A percentile compares a stretch with the other conserved stretches of the same genome.
Evolutionary conservation across 2,329 filamentous ascomycete species (phyloP).

Genomic region (Furcasterigmium furcatum): DNA sequence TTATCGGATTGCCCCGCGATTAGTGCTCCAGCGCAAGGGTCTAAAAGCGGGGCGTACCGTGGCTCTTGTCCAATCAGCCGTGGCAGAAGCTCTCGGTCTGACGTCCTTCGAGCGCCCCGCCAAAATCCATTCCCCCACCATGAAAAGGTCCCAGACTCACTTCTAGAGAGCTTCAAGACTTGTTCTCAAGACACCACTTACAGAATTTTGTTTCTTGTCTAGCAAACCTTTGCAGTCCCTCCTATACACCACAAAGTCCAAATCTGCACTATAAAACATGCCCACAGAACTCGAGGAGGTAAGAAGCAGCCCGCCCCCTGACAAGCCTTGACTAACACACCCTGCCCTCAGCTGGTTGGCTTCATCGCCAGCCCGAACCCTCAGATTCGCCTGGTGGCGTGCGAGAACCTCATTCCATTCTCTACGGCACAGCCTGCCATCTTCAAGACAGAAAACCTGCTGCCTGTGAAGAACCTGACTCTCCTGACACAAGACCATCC

Average conservation of each 20-base stretch:
- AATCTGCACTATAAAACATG: conserved; percentile 52
- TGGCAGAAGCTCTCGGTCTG: neutral
- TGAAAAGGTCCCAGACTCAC: neutral
- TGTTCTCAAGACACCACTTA: too few relatives aligned
- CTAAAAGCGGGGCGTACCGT: neutral
- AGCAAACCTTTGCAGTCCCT: too few relatives aligned
- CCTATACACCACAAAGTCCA: too few relatives aligned
- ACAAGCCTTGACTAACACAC: conserved; percentile 7
- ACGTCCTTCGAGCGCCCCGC: conserved; percentile 3
- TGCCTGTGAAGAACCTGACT: conserved; percentile 84
- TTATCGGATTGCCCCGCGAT: conserved; percentile 28
- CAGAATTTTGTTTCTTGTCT: too few relatives aligned
- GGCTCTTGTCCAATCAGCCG: conserved; percentile 6
- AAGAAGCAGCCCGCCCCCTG: conserved; percentile 15
- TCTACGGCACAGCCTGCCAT: conserved; percentile 69
- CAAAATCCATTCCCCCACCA: conserved; percentile 1
- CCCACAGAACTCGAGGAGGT: conserved; percentile 76
- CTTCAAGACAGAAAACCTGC: conserved; percentile 78
- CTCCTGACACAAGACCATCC: conserved; percentile 80
- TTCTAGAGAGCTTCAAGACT: neutral
- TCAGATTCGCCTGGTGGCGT: conserved; percentile 81
- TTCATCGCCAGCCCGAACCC: conserved; percentile 92
- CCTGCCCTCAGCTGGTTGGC: conserved; percentile 71
- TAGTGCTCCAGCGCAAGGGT: conserved; percentile 12
- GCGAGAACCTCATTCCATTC: conserved; percentile 84